These are phyloP conservation scores for Fusarium nelsonii DNA, from an alignment of 2,329 filamentous ascomycete species.

Conservation along the genomic window DNA sequence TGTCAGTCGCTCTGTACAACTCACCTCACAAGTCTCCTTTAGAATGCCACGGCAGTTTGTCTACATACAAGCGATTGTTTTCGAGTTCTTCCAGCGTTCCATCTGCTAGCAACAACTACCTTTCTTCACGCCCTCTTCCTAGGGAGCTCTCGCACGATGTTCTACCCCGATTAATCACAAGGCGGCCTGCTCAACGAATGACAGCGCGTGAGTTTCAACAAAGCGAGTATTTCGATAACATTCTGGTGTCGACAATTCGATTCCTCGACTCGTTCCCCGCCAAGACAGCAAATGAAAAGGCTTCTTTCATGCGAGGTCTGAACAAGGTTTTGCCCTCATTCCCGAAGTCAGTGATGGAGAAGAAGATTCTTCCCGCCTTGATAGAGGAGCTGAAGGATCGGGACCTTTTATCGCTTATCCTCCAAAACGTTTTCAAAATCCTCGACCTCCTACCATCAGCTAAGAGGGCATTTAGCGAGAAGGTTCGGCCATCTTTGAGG, in stretches of 20 bases:
- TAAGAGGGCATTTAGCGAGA: conserved; percentile 83
- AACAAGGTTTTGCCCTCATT: conserved; percentile 91
- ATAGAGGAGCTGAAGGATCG: conserved; percentile 95
- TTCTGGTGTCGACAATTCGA: conserved; percentile 94
- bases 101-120: conserved; percentile 83
- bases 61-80: conserved; percentile 87
- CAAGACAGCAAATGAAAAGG: conserved; percentile 92
- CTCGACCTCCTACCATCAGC: conserved; percentile 81
- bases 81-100: conserved; percentile 83
- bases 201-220: conserved; percentile 93
- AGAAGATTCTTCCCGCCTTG: conserved; percentile 89
- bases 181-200: conserved; percentile 87
- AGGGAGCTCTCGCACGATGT: conserved; percentile 81
- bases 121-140: conserved; percentile 83
- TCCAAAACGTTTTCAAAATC: conserved; percentile 94
- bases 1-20: conserved; percentile 93
- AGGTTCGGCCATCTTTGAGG: conserved; percentile 84
- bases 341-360: conserved; percentile 92
- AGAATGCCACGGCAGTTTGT: conserved; percentile 82
- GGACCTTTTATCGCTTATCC: conserved; percentile 84
- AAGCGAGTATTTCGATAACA: conserved; percentile 96
- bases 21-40: conserved; percentile 91
- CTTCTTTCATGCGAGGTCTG: conserved; percentile 89
- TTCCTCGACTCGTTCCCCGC: conserved; percentile 92
- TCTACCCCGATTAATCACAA: conserved; percentile 86